phyloP scores from a whole-genome alignment of 1,139 yeast species.

The Pichia sp. region DNA sequence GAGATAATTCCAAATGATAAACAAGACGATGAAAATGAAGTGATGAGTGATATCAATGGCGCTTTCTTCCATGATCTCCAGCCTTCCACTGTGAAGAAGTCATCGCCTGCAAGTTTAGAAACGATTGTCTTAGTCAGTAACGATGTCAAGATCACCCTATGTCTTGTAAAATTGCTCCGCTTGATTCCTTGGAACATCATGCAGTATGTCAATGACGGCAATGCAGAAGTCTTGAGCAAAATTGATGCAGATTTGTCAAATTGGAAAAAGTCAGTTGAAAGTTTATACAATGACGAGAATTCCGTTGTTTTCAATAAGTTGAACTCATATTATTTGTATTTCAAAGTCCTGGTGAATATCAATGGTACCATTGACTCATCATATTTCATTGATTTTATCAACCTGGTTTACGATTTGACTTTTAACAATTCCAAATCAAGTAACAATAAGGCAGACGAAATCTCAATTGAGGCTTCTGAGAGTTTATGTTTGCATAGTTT shows the following conservation, averaged over 20 bases:
- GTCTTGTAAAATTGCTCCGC: conserved; percentile 25
- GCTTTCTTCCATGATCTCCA: conserved; percentile 26
- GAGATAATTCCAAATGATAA: background rate
- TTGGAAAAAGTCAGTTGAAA: conserved; percentile 25
- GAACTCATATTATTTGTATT: conserved; percentile 29
- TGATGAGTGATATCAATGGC: background rate
- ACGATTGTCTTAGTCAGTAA: conserved; percentile 29
- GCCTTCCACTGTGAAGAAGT: background rate
- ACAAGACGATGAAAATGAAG: background rate
- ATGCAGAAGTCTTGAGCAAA: conserved; percentile 14
- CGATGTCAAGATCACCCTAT: conserved; percentile 29
- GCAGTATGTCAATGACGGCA: conserved; percentile 19
- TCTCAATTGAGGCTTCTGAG: conserved; percentile 26
- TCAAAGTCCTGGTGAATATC: conserved; percentile 26
- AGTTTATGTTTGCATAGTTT: conserved; percentile 29
- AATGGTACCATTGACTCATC: conserved; percentile 17
- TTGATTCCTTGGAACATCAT: conserved; percentile 31
- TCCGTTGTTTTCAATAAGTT: conserved; percentile 24
- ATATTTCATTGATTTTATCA: conserved; percentile 21
- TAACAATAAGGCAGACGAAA: conserved; percentile 14
- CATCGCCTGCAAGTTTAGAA: conserved; percentile 25
- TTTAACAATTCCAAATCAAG: conserved; percentile 18
- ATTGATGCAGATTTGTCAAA: conserved; percentile 23
- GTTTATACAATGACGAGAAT: conserved; percentile 24
- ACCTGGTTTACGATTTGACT: conserved; percentile 24